Base-by-base conservation (phyloP, 78 protist species). In the Monocercomonoides exilis region DNA sequence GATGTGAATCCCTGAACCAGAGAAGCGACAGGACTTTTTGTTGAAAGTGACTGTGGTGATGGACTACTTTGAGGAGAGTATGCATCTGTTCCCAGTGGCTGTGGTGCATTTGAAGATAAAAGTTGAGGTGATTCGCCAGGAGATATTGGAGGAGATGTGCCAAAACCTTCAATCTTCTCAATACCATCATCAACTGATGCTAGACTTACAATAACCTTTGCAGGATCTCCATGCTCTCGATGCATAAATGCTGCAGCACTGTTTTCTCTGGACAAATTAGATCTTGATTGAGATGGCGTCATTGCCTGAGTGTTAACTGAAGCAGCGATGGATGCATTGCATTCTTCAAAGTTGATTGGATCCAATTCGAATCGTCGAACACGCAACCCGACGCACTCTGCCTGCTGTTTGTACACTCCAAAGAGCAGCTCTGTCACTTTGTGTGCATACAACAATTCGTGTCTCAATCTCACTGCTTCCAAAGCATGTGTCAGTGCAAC, bases 401-500 rank as follows among this genome's bases (percentile, higher is more conserved):
- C 82, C 11, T 79, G 82, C 45, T 33, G 42, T 29, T 6, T 33
- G 11, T 79, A 79, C 45, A 21, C 11, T 21, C 43, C 6, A 41
- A 79, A 79, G 82, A 79, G 82, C 6, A 21, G 11, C 82, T 79
- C 82, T 5, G 11, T 6, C 5, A 32, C 45, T 5, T 33, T 5
- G 82, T 33, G 82, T 41, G 4, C 6, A 29, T 32, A 4, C 6
- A 79, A 4, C 82, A 79, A 4, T 41, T 79, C 82, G 45, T 79
- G 82, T 33, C 82, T 33, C 45, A 79, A 41, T 6, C 82, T 6
- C 45, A 79, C 82, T 33, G 82, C 82, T 21, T 79, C 82, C 45
- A 79, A 41, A 21, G 82, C 11, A 4, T 79, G 70, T 54, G 70
- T 54, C 38, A 29, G 21, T 54, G 70, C 70, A 54, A 54, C 70